Evolutionary conservation across 2,329 filamentous ascomycete genomes (phyloP).

Genomic region (Aspergillus sp.): DNA sequence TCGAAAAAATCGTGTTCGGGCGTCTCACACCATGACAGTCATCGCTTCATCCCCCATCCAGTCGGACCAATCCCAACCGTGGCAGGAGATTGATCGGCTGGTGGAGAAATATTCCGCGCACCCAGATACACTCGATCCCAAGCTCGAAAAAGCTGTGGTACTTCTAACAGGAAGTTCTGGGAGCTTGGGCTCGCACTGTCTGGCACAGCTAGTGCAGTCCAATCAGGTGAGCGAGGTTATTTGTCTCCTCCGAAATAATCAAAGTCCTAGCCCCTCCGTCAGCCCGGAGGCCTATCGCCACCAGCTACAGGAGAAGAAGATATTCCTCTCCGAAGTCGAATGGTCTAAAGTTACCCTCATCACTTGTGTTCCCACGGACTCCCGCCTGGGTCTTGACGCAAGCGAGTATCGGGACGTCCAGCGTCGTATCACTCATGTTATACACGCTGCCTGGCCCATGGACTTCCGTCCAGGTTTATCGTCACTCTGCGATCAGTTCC

Average conservation of each 20-base stretch:
- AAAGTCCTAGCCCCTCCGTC: neutral
- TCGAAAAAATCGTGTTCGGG: neutral
- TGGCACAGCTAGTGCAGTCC: neutral
- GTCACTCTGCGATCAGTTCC: slow-evolving; percentile 6
- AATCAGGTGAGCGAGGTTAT: neutral
- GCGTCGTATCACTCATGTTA: slow-evolving; percentile 1
- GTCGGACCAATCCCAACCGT: neutral
- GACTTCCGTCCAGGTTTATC: neutral
- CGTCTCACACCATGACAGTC: neutral
- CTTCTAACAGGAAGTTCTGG: neutral
- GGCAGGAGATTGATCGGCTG: neutral
- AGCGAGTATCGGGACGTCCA: neutral
- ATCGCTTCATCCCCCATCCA: neutral
- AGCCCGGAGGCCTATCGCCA: neutral
- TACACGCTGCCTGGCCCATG: slow-evolving; percentile 14
- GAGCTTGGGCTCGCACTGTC: neutral
- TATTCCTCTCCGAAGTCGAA: neutral
- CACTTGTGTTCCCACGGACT: neutral
- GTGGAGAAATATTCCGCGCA: neutral
- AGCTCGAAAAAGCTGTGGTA: neutral
- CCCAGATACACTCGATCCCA: neutral
- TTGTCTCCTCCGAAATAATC: neutral
- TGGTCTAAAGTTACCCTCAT: neutral
- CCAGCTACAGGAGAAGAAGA: neutral
- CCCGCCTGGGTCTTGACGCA: neutral